Evolutionary conservation across 2,329 filamentous ascomycete species (phyloP).

Genomic region (Colletotrichum tanaceti): DNA sequence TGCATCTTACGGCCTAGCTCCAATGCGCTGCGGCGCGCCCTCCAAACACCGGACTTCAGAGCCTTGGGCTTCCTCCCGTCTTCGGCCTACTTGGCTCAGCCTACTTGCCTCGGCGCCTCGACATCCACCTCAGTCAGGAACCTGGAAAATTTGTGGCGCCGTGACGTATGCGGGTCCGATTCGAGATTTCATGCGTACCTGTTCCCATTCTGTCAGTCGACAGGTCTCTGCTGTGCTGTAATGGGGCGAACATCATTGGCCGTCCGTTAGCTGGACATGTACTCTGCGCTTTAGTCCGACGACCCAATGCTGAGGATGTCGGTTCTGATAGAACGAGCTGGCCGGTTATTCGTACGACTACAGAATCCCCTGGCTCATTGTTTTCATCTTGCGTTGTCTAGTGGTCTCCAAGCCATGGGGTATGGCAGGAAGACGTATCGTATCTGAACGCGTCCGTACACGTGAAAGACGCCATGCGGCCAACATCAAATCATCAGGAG

Average conservation of each 20-base stretch:
- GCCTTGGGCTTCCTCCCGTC: conserved; percentile 33
- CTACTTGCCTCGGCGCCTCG: conserved; percentile 12
- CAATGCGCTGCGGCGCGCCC: neutral
- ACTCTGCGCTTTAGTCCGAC: conserved; percentile 73
- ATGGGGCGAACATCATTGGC: conserved; percentile 28
- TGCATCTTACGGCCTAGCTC: conserved; percentile 19
- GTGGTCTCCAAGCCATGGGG: conserved; percentile 69
- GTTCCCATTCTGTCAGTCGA: conserved; percentile 6
- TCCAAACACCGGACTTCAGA: neutral
- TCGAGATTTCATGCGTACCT: conserved; percentile 6
- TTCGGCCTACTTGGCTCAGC: conserved; percentile 18
- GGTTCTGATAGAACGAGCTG: conserved; percentile 73
- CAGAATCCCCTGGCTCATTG: conserved; percentile 27
- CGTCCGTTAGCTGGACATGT: conserved; percentile 55
- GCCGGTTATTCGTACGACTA: conserved; percentile 37
- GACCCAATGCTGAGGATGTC: conserved; percentile 68
- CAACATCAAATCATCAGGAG: conserved; percentile 22
- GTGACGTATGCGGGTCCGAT: conserved; percentile 39
- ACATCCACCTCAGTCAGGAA: conserved; percentile 1
- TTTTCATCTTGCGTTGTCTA: conserved; percentile 69
- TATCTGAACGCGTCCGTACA: conserved; percentile 67
- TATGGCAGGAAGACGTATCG: conserved; percentile 70
- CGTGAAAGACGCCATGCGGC: neutral
- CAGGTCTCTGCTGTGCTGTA: conserved; percentile 8
- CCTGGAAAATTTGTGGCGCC: conserved; percentile 13